phyloP scores from a whole-genome alignment of 2,329 filamentous ascomycete genomes.

The Leptographium lundbergii region DNA sequence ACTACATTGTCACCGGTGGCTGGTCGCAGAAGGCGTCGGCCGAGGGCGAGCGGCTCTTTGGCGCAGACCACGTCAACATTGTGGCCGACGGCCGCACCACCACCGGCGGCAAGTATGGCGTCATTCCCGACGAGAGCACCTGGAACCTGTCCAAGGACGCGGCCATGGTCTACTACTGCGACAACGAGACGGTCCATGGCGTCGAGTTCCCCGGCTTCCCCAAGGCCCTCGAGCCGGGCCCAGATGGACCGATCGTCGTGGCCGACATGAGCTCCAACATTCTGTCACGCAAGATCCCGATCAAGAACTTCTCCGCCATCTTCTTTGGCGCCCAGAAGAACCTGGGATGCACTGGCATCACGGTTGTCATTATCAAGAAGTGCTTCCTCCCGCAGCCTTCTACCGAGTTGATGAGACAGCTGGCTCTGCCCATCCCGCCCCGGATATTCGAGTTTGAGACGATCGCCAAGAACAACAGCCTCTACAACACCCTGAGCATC shows the following conservation, averaged over 20 bases:
- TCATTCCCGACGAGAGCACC: conserved; percentile 61
- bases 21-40: conserved; percentile 86
- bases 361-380: conserved; percentile 76
- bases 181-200: conserved; percentile 90
- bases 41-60: conserved; percentile 68
- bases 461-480: conserved; percentile 81
- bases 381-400: conserved; percentile 62
- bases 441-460: conserved; percentile 73
- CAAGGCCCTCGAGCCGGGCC: conserved; percentile 41
- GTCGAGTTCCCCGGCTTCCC: conserved; percentile 79
- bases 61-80: conserved; percentile 68
- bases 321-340: conserved; percentile 97
- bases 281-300: conserved; percentile 63
- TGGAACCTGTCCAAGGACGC: conserved; percentile 62
- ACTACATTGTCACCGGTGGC: conserved; percentile 82
- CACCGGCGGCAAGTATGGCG: conserved; percentile 75
- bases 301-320: conserved; percentile 68
- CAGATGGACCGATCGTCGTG: conserved; percentile 61
- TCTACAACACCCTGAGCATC: conserved; percentile 93
- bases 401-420: conserved; percentile 54
- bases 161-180: conserved; percentile 77
- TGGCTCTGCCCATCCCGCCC: conserved; percentile 67
- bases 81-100: conserved; percentile 20
- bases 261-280: conserved; percentile 96
- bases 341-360: conserved; percentile 73